These are phyloP conservation scores for Yamadazyma sp. DNA, from an alignment of 1,139 yeast genomes.

Conservation along the genomic window DNA sequence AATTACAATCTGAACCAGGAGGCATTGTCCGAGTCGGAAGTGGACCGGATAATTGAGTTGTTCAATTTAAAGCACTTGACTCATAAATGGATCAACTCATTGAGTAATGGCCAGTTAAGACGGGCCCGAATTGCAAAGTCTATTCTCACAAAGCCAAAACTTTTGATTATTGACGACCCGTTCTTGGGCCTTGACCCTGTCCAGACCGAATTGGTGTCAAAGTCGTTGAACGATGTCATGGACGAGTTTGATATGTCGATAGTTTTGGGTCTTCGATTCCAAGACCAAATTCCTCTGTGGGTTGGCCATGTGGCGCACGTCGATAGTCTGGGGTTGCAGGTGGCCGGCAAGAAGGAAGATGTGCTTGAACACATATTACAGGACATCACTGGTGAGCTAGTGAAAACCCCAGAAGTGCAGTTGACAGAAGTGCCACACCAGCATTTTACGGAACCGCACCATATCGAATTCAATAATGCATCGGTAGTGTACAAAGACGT, in stretches of 20 bases:
- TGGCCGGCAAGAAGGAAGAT: conserved; percentile 45
- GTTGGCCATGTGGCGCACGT: conserved; percentile 68
- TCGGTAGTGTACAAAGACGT: conserved; percentile 66
- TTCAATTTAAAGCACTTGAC: conserved; percentile 59
- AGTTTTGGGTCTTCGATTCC: conserved; percentile 72
- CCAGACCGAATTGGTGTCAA: conserved; percentile 62
- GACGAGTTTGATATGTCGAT: conserved; percentile 32
- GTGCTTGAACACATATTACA: conserved; percentile 11
- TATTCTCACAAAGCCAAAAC: conserved; percentile 59
- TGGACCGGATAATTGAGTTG: conserved; percentile 43
- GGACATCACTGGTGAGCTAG: conserved; percentile 6
- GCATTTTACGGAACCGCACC: conserved; percentile 2
- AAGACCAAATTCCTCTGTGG: conserved; percentile 80
- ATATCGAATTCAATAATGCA: conserved; percentile 57
- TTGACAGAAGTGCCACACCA: conserved; percentile 5
- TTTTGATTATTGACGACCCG: conserved; percentile 84
- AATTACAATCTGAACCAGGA: conserved; percentile 40
- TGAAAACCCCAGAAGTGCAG: conserved; percentile 3
- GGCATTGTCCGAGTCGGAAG: conserved; percentile 20
- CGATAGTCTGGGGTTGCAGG: conserved; percentile 50
- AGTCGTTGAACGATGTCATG: conserved; percentile 29
- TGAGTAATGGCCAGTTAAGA: conserved; percentile 92
- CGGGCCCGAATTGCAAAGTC: conserved; percentile 84
- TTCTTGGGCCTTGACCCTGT: conserved; percentile 85
- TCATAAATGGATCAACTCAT: conserved; percentile 77